Percentiles rank a stretch among this genome's conserved stretches.
Evolutionary conservation across 2,329 filamentous ascomycete genomes (phyloP).

Genomic region (Penicillium sp.): DNA sequence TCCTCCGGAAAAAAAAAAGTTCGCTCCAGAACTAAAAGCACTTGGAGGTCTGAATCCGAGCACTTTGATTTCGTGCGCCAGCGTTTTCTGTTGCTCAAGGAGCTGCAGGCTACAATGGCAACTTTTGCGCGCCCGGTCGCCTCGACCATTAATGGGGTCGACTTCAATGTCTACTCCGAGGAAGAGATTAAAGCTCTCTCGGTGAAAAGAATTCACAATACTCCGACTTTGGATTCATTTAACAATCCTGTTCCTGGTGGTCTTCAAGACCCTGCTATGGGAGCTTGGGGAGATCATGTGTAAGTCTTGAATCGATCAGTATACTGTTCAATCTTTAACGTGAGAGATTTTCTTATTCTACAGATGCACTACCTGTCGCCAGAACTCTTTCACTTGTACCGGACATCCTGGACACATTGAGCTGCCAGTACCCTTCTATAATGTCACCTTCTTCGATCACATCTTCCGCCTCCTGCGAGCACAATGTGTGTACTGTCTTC

Average conservation of each 20-base stretch:
- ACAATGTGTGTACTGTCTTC: slow-evolving; percentile 84
- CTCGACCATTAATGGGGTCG: slow-evolving; percentile 74
- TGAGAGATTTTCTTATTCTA: slow-evolving; percentile 3
- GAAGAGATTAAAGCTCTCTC: slow-evolving; percentile 81
- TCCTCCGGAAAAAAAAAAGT: slow-evolving; percentile 24
- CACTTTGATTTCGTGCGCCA: slow-evolving; percentile 25
- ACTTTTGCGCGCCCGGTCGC: slow-evolving; percentile 63
- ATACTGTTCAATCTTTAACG: slow-evolving; percentile 11
- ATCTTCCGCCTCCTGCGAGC: slow-evolving; percentile 73
- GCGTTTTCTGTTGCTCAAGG: slow-evolving; percentile 30
- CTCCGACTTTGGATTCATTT: slow-evolving; percentile 85
- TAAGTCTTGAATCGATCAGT: slow-evolving; percentile 40
- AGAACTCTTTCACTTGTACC: slow-evolving; percentile 71
- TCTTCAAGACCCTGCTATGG: slow-evolving; percentile 83
- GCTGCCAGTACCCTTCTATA: slow-evolving; percentile 84
- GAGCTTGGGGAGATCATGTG: slow-evolving; percentile 78
- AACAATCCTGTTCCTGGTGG: slow-evolving; percentile 83
- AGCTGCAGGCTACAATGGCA: slow-evolving; percentile 36
- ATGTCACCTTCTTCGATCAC: slow-evolving; percentile 94
- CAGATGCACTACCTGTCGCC: slow-evolving; percentile 86
- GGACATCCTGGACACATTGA: slow-evolving; percentile 94
- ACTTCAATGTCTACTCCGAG: slow-evolving; percentile 75
- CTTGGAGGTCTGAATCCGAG: slow-evolving; percentile 21
- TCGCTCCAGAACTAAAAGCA: slow-evolving; percentile 25
- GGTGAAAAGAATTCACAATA: slow-evolving; percentile 87